Evolutionary conservation across 495 filamentous ascomycete genomes (phyloP).

Genomic region (Copromyces sp.): DNA sequence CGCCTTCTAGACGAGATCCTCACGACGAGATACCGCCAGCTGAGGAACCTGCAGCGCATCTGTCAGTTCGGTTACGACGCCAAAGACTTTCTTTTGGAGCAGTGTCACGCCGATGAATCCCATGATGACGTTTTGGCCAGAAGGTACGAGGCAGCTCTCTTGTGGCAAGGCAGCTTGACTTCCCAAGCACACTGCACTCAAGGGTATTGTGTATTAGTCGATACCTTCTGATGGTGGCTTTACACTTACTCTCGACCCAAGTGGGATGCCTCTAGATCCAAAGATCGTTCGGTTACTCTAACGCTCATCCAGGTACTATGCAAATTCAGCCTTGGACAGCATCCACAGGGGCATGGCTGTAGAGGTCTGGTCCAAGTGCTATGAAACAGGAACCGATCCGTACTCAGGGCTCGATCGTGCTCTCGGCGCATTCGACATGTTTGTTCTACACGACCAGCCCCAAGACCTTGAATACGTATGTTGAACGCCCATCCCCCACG

Average conservation of each 20-base stretch:
- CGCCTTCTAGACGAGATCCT: conserved; percentile 60
- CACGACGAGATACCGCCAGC: conserved; percentile 52
- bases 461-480: conserved; percentile 65
- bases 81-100: conserved; percentile 69
- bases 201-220: background rate
- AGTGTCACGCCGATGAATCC: conserved; percentile 48
- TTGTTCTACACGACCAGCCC: conserved; percentile 59
- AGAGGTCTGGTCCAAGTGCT: conserved; percentile 55
- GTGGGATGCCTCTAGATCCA: background rate
- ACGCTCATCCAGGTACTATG: conserved; percentile 52
- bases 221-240: background rate
- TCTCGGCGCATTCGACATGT: conserved; percentile 77
- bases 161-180: background rate
- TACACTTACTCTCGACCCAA: background rate
- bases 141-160: conserved; percentile 41
- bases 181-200: background rate
- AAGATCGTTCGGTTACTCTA: background rate
- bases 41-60: conserved; percentile 58
- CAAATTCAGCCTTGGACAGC: conserved; percentile 57
- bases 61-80: conserved; percentile 70
- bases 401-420: conserved; percentile 52
- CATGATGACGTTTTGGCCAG: conserved; percentile 70
- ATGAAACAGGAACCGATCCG: conserved; percentile 17
- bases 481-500: conserved; percentile 1
- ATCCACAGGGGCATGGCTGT: conserved; percentile 77